Evolutionary conservation across 257 asterid genomes (phyloP).

Genomic region (Solanum rostratum): DNA sequence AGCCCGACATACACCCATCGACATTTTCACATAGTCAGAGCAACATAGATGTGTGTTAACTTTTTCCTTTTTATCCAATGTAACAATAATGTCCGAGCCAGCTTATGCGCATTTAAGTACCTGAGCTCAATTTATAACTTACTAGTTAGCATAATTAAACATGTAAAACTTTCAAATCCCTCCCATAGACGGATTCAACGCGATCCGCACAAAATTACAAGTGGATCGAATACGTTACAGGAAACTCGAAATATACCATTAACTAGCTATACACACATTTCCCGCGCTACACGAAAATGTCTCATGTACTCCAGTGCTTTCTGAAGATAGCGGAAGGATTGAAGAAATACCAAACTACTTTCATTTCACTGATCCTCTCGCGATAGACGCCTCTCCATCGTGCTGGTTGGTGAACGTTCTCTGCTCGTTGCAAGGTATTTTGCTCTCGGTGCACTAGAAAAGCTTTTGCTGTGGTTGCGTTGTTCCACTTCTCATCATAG

Average conservation of each 20-base stretch:
- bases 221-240: background rate
- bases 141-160: background rate
- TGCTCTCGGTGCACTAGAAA: constrained; percentile 20
- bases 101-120: background rate
- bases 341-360: background rate
- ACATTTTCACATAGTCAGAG: too few species aligned
- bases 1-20: background rate
- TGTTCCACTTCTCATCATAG: constrained; percentile 90
- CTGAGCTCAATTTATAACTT: background rate
- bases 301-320: background rate
- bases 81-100: background rate
- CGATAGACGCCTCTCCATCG: background rate
- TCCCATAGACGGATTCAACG: background rate
- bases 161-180: background rate
- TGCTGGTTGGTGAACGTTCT: background rate
- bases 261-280: background rate
- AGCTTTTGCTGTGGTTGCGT: constrained; percentile 41
- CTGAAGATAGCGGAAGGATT: background rate
- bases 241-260: background rate
- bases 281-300: background rate
- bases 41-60: too few species aligned
- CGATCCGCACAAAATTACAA: background rate
- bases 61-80: too few species aligned
- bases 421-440: constrained; percentile 3
- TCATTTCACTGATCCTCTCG: background rate